phyloP scores from a whole-genome alignment of 1,284 basidiomycete genomes.

The Cryptococcus floricola region DNA sequence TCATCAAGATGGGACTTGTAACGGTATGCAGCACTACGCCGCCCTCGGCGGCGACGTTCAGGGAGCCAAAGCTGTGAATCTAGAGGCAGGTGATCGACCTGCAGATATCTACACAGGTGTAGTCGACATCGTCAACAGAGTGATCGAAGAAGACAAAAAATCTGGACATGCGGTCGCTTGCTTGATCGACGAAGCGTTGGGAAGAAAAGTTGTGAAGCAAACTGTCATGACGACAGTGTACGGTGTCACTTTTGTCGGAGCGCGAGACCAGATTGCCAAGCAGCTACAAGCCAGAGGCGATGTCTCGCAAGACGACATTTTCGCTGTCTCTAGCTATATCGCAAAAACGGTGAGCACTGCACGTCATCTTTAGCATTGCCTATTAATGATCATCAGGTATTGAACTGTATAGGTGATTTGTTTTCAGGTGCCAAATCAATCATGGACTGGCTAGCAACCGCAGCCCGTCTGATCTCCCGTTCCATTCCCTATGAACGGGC shows the following conservation, averaged over 20 bases:
- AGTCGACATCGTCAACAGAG: slow-evolving; percentile 60
- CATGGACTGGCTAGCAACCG: slow-evolving; percentile 83
- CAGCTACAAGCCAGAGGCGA: slow-evolving; percentile 78
- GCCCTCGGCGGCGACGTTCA: slow-evolving; percentile 88
- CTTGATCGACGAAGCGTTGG: slow-evolving; percentile 72
- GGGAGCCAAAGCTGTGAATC: slow-evolving; percentile 90
- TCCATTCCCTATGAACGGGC: slow-evolving; percentile 77
- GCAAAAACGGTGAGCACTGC: slow-evolving; percentile 60
- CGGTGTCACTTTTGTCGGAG: slow-evolving; percentile 86
- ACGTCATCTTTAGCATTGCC: neutral
- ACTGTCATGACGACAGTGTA: slow-evolving; percentile 99
- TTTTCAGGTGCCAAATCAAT: slow-evolving; percentile 89
- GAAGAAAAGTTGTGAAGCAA: slow-evolving; percentile 97
- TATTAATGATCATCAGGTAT: slow-evolving; percentile 52
- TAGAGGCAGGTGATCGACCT: slow-evolving; percentile 78
- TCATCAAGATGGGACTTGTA: slow-evolving; percentile 98
- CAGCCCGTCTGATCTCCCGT: slow-evolving; percentile 80
- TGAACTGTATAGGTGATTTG: slow-evolving; percentile 84
- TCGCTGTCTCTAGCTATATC: slow-evolving; percentile 74
- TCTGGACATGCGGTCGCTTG: slow-evolving; percentile 59
- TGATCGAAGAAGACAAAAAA: slow-evolving; percentile 52
- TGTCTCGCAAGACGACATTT: slow-evolving; percentile 68
- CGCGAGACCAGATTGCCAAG: slow-evolving; percentile 88
- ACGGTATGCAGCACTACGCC: slow-evolving; percentile 97
- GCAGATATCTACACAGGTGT: slow-evolving; percentile 96